Base-by-base conservation (phyloP, 176 grass and related monocot species). In the Metroxylon sagu region DNA sequence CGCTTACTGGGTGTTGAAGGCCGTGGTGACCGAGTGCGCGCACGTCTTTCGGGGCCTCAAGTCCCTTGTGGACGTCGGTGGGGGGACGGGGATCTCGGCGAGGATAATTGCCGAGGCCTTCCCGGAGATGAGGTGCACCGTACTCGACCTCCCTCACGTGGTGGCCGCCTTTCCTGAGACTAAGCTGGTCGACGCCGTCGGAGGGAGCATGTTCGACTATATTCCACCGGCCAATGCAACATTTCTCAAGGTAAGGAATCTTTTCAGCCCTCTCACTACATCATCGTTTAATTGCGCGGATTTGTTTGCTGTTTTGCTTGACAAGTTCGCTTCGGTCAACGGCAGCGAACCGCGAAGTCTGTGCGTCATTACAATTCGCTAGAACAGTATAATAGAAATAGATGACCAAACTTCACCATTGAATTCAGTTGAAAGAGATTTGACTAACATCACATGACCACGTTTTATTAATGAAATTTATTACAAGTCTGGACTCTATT, bases 61-160 rank as follows among this genome's bases (percentile, higher is more conserved):
- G 14, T 83, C 76, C 2, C 26, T 83, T 35, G 85, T 83, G 28
- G 76, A 88, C 7, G 72, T 88, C 15, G 76, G 62, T 1, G 85
- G 85, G 1, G 65, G 81, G 35, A 60, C 3, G 1, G 66, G 82
- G 6, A 43, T 1, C 21, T 53, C 53, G 6, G 75, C 71, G 3
- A 53, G n/a, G n/a, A 48, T 25, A 30, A n/a, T 18, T 51, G 72
- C 62, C 5, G 48, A 53, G 21, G 68, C 79, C 6, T 84, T 84
- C 29, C 69, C 68, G 16, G 29, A 60, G 1, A 30, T 84, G 16
- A 77, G 63, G 23, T 89, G 81, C 73, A 64, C 55, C 0, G 65
- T 89, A 3, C 14, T 89, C 21, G 77, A 89, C 29, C 70, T 82
- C 26, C 74, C 81, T 3, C 70, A 85, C 15, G 65, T 82, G 4